phyloP scores from a whole-genome alignment of 345 rosid species.

The Trapa incisa region DNA sequence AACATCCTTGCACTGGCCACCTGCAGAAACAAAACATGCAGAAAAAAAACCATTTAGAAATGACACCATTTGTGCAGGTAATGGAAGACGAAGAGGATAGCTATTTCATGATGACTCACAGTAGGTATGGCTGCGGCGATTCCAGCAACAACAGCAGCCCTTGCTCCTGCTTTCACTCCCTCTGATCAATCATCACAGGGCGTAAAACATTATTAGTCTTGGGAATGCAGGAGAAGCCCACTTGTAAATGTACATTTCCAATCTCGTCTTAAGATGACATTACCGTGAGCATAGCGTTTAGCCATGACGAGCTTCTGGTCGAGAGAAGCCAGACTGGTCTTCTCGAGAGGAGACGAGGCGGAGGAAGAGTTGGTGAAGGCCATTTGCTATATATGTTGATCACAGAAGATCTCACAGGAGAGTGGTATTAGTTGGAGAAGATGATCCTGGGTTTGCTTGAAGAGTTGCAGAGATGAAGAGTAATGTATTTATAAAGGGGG shows the following conservation, averaged over 20 bases:
- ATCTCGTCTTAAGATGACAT: background rate
- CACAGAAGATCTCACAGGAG: no score
- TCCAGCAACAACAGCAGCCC: conserved; percentile 61
- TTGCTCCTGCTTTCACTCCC: conserved; percentile 80
- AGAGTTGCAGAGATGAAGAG: background rate
- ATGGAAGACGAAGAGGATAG: no score
- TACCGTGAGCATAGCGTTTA: conserved; percentile 47
- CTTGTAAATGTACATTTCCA: no score
- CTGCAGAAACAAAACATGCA: conserved; percentile 13
- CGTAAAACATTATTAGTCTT: background rate
- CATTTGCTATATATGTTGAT: conserved; percentile 13
- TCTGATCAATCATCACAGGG: conserved; percentile 24
- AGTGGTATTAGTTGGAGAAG: background rate
- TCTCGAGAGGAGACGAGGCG: conserved; percentile 31
- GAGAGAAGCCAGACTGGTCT: conserved; percentile 29
- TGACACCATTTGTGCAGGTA: no score
- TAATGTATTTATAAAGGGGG: background rate
- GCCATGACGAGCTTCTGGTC: conserved; percentile 59
- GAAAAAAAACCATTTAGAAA: no score
- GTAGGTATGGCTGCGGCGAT: conserved; percentile 75
- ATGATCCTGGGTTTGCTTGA: background rate
- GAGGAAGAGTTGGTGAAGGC: conserved; percentile 26
- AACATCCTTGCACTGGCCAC: conserved; percentile 57
- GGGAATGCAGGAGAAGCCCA: background rate
- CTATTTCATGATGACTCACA: conserved; percentile 18